Base-by-base conservation (phyloP, 108 stramenopile species). In the Schizochytrium sp. region DNA sequence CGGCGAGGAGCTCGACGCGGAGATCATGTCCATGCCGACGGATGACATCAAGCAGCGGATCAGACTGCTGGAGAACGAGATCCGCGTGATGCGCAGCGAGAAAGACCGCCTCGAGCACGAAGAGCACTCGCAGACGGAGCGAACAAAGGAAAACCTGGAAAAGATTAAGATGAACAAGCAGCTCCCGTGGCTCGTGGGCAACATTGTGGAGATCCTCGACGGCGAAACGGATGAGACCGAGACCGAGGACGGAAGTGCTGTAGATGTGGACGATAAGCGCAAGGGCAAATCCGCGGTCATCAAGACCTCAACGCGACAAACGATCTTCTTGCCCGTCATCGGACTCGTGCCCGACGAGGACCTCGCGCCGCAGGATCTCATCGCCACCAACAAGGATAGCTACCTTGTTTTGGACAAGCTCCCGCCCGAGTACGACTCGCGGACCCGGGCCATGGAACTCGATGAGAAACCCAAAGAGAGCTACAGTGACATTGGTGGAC, bases 91-190 rank as follows among this genome's bases (percentile, higher is more conserved):
- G 97, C 95, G 96, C 23, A 95, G 95, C 23, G 98, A 99, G 89
- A 95, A 97, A 44, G 96, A 97, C 72, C 95, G 97, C 23, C 97
- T 99, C 88, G 94, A 95, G 47, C 97, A 98, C 90, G 98, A 99
- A 88, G 94, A 94, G 87, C 91, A 95, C 34, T 94, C 91, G 57
- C 97, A 98, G 91, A 93, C 94, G 12, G 97, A 98, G 60, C 95
- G 96, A n/a, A 98, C 98, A 90, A 96, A 96, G 44, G 99, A 99
- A 83, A 99, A 99, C 93, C 95, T 96, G 89, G 99, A 99, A 89
- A 99, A 99, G 92, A 96, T 99, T 91, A 99, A 99, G 91, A 89
- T 99, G 69, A 99, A 99, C 96, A 99, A 98, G 93, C 98, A 98
- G 93, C 90, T 99, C 87, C 99, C 99, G 4, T 99, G 97, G 90